A percentile compares a stretch with the other conserved stretches of the same genome.
Evolutionary conservation across 1,284 basidiomycete species (phyloP).

Genomic region (Moesziomyces aphidis): DNA sequence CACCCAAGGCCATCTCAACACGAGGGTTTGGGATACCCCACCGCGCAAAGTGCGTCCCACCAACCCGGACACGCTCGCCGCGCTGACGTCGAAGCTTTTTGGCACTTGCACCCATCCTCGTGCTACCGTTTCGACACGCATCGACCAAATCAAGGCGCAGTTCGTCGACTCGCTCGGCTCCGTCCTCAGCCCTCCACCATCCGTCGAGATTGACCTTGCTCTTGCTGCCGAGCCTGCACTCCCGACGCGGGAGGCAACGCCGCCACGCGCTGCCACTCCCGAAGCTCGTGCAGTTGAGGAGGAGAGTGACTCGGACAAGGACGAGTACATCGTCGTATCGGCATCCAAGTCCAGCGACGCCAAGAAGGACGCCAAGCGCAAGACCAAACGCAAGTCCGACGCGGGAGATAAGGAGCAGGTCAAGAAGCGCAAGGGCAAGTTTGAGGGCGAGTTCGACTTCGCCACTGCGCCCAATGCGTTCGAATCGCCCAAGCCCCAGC

Average conservation of each 20-base stretch:
- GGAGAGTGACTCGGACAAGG: constrained; percentile 7
- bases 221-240: not conserved
- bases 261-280: not conserved
- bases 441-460: constrained; percentile 35
- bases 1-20: constrained; percentile 10
- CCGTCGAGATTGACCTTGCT: not conserved
- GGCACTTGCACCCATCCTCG: not conserved
- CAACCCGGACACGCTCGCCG: constrained; percentile 8
- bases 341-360: constrained; percentile 17
- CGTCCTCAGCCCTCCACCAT: constrained; percentile 3
- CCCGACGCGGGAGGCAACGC: not conserved
- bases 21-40: constrained; percentile 18
- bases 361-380: constrained; percentile 19
- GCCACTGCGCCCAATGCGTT: constrained; percentile 18
- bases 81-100: constrained; percentile 31
- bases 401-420: not conserved
- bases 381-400: constrained; percentile 25
- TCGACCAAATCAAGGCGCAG: constrained; percentile 33
- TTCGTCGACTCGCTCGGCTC: constrained; percentile 20
- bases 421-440: constrained; percentile 32
- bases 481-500: not conserved
- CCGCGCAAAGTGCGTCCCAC: constrained; percentile 2
- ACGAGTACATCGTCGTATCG: constrained; percentile 42
- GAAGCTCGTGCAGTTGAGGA: not conserved
- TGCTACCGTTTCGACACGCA: not conserved